A percentile compares a stretch with the other conserved stretches of the same genome.
These are phyloP conservation scores for Adiantum capillusveneris DNA, from an alignment of 75 land plant genomes.

Conservation along the genomic window DNA sequence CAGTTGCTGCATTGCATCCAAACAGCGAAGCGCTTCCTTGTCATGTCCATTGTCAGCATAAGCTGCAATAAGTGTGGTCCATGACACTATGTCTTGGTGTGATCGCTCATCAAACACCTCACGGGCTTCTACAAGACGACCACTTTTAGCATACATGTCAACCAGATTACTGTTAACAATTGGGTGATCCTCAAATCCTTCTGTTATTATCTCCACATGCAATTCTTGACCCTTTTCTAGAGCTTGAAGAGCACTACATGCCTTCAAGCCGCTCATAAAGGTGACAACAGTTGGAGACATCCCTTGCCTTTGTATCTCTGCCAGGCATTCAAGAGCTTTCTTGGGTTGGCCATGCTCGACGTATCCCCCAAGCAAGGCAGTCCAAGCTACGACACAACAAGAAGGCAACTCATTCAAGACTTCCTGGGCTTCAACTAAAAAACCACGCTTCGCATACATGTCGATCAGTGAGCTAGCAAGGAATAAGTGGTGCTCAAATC, in stretches of 20 bases:
- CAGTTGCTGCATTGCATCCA: conserved; percentile 2
- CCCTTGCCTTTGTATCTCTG: conserved; percentile 44
- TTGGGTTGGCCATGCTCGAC: conserved; percentile 11
- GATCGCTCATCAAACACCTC: conserved; percentile 12
- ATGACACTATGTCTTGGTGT: conserved; percentile 1
- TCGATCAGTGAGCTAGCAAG: conserved; percentile 11
- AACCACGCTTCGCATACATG: conserved; percentile 17
- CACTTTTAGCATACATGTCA: conserved; percentile 14
- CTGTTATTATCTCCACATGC: conserved; percentile 33
- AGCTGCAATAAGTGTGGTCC: conserved; percentile 13
- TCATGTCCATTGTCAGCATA: conserved; percentile 7
- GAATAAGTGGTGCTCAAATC: conserved; percentile 7
- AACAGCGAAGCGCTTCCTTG: conserved; percentile 4
- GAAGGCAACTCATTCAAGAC: conserved; percentile 4
- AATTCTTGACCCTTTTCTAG: conserved; percentile 52
- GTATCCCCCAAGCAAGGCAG: conserved; percentile 25
- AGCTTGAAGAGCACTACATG: conserved; percentile 30
- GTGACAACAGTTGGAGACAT: conserved; percentile 55
- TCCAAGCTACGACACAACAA: conserved; percentile 26
- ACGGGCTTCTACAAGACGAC: conserved; percentile 2
- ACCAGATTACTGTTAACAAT: conserved; percentile 1
- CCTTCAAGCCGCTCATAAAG: conserved; percentile 35
- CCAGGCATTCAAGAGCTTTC: conserved; percentile 46
- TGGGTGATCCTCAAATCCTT: not conserved
- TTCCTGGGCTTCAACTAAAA: conserved; percentile 5